phyloP scores from a whole-genome alignment of 1,284 basidiomycete genomes.

The Agaricales sp. region DNA sequence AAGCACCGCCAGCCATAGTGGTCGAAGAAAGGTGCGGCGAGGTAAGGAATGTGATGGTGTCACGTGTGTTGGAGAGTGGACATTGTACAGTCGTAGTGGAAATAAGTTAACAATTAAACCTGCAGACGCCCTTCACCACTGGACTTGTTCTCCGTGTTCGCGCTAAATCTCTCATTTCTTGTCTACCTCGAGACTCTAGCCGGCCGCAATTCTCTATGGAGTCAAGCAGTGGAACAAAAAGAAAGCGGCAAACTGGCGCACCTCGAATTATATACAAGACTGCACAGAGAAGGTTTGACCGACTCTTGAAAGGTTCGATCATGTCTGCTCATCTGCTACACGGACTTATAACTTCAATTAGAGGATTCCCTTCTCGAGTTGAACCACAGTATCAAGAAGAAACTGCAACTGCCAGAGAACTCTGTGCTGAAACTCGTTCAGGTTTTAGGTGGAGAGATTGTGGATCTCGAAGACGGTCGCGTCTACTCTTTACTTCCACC shows the following conservation, averaged over 20 bases:
- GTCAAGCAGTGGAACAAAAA: background rate
- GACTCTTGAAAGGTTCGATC: background rate
- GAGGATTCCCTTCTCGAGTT: background rate
- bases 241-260: background rate
- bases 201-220: background rate
- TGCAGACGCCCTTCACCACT: background rate
- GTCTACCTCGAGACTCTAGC: background rate
- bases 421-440: background rate
- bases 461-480: background rate
- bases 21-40: too few species aligned
- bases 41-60: too few species aligned
- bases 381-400: background rate
- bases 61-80: too few species aligned
- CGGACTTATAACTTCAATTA: background rate
- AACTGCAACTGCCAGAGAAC: background rate
- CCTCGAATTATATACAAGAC: background rate
- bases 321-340: background rate
- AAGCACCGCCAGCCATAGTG: background rate
- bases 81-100: background rate
- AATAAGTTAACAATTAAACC: background rate
- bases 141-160: background rate
- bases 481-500: background rate
- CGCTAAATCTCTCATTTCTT: background rate
- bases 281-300: background rate
- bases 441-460: background rate